phyloP scores from a whole-genome alignment of 805 yeast species.

The Kazachstania africana region DNA sequence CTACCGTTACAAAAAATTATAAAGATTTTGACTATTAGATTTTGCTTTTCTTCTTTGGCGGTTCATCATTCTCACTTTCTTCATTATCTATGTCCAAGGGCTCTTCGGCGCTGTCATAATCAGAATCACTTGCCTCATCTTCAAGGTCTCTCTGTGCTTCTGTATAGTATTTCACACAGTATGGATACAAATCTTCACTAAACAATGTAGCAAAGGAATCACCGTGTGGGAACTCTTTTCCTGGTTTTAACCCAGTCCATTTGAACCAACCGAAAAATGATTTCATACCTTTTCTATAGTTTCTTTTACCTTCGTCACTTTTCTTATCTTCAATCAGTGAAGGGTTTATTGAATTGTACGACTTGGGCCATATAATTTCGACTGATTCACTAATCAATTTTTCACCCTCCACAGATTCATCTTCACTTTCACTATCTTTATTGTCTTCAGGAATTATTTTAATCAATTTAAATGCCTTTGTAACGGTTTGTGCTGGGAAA shows the following conservation, averaged over 20 bases:
- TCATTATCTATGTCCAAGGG: constrained; percentile 7
- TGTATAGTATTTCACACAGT: constrained; percentile 72
- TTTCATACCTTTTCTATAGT: constrained; percentile 61
- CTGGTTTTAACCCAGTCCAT: constrained; percentile 73
- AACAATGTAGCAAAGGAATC: constrained; percentile 65
- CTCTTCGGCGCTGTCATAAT: constrained; percentile 9
- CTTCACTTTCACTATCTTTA: constrained; percentile 26
- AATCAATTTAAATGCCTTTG: constrained; percentile 44
- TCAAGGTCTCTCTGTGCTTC: constrained; percentile 58
- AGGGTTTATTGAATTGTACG: constrained; percentile 47
- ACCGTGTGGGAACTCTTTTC: constrained; percentile 69
- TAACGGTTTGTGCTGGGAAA: constrained; percentile 45
- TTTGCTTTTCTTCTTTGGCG: constrained; percentile 2
- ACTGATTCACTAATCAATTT: constrained; percentile 42
- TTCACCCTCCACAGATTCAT: constrained; percentile 42
- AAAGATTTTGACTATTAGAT: too few species aligned
- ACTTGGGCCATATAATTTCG: constrained; percentile 58
- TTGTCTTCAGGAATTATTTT: constrained; percentile 10
- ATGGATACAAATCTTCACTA: constrained; percentile 72
- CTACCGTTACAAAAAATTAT: too few species aligned
- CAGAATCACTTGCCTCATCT: constrained; percentile 39
- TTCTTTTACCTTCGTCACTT: constrained; percentile 42
- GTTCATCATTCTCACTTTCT: constrained; percentile 1
- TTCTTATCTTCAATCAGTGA: constrained; percentile 33
- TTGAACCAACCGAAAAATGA: constrained; percentile 80